Percentiles rank a stretch among this genome's conserved stretches.
phyloP scores from a whole-genome alignment of 345 rosid genomes.

The Eucalyptus tenuipes region DNA sequence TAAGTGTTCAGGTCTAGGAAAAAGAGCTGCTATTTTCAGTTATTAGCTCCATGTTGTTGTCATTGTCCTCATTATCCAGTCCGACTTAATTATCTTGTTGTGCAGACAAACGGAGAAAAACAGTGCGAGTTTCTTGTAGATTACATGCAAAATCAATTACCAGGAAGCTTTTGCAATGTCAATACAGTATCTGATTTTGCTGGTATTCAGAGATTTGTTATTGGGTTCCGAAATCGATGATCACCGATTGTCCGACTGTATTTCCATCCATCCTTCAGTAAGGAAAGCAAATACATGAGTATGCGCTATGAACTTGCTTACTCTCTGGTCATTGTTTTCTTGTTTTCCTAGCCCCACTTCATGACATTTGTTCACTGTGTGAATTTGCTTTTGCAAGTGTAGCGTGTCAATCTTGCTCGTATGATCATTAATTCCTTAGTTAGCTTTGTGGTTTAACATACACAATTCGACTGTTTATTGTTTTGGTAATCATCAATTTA shows the following conservation, averaged over 20 bases:
- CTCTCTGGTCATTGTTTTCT: background rate
- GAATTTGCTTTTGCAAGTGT: background rate
- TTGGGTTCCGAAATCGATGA: conserved; percentile 33
- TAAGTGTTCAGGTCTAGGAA: background rate
- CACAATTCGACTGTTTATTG: background rate
- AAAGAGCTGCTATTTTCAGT: background rate
- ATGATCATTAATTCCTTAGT: background rate
- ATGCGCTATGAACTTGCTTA: background rate
- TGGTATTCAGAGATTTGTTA: conserved; percentile 52
- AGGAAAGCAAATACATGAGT: background rate
- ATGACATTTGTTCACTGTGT: background rate
- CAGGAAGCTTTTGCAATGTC: conserved; percentile 34
- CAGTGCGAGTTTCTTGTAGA: conserved; percentile 61
- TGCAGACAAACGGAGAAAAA: conserved; percentile 76
- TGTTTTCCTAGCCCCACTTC: background rate
- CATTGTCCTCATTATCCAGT: background rate
- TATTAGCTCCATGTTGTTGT: background rate
- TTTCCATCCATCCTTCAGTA: background rate
- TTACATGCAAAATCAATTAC: conserved; percentile 24
- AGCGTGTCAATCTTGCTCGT: background rate
- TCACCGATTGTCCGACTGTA: background rate
- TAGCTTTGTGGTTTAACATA: background rate
- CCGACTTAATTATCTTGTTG: background rate
- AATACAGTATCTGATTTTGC: conserved; percentile 54
- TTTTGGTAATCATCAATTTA: background rate